Evolutionary conservation across 202 grass and related monocot species (phyloP).

Genomic region (Alloteropsis angusta): DNA sequence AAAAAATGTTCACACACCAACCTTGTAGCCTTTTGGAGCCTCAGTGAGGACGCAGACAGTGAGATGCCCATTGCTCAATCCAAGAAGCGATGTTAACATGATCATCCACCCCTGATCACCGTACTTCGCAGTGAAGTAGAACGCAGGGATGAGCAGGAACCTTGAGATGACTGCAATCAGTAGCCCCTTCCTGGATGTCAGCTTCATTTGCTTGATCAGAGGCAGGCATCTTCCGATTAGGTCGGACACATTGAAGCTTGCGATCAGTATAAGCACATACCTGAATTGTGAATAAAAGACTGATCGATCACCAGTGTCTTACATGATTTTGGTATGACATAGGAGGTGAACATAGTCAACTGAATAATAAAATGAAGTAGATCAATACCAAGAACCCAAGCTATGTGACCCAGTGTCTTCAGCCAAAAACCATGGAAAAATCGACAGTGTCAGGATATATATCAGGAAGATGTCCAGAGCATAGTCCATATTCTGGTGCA

Average conservation of each 20-base stretch:
- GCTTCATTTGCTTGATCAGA: slow-evolving; percentile 34
- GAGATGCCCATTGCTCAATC: slow-evolving; percentile 56
- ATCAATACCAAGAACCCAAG: slow-evolving; percentile 54
- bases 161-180: slow-evolving; percentile 28
- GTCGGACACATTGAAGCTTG: slow-evolving; percentile 53
- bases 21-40: slow-evolving; percentile 71
- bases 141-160: slow-evolving; percentile 57
- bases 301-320: background rate
- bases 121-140: slow-evolving; percentile 63
- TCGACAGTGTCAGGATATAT: slow-evolving; percentile 60
- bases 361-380: background rate
- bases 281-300: slow-evolving; percentile 19
- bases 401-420: slow-evolving; percentile 66
- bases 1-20: slow-evolving; percentile 4
- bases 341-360: background rate
- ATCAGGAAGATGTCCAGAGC: slow-evolving; percentile 50
- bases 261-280: slow-evolving; percentile 66
- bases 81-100: slow-evolving; percentile 46
- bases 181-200: slow-evolving; percentile 46
- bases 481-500: slow-evolving; percentile 54
- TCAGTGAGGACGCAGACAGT: slow-evolving; percentile 50
- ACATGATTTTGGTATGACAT: background rate
- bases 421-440: slow-evolving; percentile 71
- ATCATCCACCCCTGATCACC: slow-evolving; percentile 67
- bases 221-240: slow-evolving; percentile 63